phyloP scores from a whole-genome alignment of 2,329 filamentous ascomycete genomes.

The Neocatenulostroma microsporum region DNA sequence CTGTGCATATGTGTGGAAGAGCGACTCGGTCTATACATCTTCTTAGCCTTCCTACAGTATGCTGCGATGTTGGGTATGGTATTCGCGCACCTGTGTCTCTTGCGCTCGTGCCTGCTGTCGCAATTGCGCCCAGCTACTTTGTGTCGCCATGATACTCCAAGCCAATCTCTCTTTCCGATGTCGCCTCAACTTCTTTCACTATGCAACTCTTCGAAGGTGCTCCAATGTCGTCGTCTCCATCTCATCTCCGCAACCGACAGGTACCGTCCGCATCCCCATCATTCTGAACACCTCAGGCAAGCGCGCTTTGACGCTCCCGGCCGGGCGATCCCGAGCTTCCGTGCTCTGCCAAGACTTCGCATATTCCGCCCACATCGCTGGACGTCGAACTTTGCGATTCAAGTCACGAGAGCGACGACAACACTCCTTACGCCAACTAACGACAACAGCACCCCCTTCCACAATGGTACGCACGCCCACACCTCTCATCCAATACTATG shows the following conservation, averaged over 20 bases:
- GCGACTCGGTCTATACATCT: slow-evolving; percentile 62
- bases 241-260: no score
- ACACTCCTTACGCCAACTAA: slow-evolving; percentile 7
- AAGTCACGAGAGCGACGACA: slow-evolving; percentile 11
- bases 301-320: no score
- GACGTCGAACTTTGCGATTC: slow-evolving; percentile 3
- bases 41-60: slow-evolving; percentile 14
- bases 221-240: no score
- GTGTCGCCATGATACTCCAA: slow-evolving; percentile 41
- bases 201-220: no score
- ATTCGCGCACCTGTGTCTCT: slow-evolving; percentile 68
- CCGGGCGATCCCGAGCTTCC: no score
- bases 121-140: slow-evolving; percentile 73
- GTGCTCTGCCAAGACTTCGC: no score
- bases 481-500: no score
- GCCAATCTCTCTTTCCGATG: no score
- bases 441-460: slow-evolving; percentile 7
- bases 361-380: neutral
- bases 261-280: no score
- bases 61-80: slow-evolving; percentile 9
- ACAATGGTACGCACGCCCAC: slow-evolving; percentile 28
- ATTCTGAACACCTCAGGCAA: no score
- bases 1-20: slow-evolving; percentile 82
- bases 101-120: slow-evolving; percentile 83
- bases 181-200: no score